Evolutionary conservation across 169 alveolate genomes (phyloP), one percentile per base, ranked within the genome.

Genomic region (Cryptosporidium ubiquitum): DNA sequence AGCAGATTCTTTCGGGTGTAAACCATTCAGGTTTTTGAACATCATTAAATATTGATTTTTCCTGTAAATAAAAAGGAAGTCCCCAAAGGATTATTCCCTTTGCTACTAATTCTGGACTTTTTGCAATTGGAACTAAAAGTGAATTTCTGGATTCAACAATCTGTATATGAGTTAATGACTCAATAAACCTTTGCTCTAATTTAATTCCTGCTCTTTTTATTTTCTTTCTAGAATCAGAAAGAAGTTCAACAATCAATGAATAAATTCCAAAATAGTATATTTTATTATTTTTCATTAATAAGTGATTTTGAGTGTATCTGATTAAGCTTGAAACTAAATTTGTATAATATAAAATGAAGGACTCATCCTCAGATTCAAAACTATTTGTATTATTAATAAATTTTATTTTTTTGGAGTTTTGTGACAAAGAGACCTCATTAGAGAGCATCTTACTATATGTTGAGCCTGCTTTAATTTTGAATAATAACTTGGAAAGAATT

Each of bases 181-280:
- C 89, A 26, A 79, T 40, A 40, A 79, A 52, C 42, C 89, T 79
- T 42, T 79, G 79, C 52, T 79, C 68, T 3, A 79, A 73, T 40
- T 79, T 79, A 12, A 79, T 20, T 20, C 79, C 89, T 12, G 75
- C 26, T 29, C 89, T 58, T 18, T 31, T 61, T 10, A 79, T 18
- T 40, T 61, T 79, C 29, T n/a, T 79, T 26, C 75, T 79, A 40
- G 89, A 39, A 39, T 79, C 89, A 5, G 42, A 47, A 29, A 79
- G 35, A 23, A 79, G 74, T 20, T 31, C 37, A 37, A 35, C 16
- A 26, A 64, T 16, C 16, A 79, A 35, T 2, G 89, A 79, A 20
- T 37, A 35, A 14, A 79, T 61, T 5, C 68, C 69, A 51, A 52
- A 73, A 29, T 73, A 73, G 61, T 79, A 64, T 4, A 18, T 33